A percentile compares a stretch with the other conserved stretches of the same genome.
phyloP scores from a whole-genome alignment of 805 yeast genomes.

The Dipodascopsis uninucleata region DNA sequence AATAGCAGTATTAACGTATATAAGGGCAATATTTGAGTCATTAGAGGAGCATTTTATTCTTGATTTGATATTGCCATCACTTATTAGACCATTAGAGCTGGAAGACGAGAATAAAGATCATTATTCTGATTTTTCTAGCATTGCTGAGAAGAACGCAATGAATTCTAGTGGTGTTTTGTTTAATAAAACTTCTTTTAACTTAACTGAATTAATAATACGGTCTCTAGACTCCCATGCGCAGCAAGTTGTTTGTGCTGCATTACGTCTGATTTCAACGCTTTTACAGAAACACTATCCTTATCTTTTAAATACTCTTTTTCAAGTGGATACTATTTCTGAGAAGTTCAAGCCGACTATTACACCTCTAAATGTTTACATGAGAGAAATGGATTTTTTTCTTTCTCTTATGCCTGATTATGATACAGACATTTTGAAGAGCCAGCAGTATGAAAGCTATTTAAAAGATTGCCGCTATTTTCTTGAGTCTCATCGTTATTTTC shows the following conservation, averaged over 20 bases:
- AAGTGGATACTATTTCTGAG: slow-evolving; percentile 11
- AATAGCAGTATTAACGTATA: slow-evolving; percentile 29
- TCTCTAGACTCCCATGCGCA: slow-evolving; percentile 26
- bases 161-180: slow-evolving; percentile 1
- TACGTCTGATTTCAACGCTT: slow-evolving; percentile 30
- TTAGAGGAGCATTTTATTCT: slow-evolving; percentile 14
- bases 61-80: slow-evolving; percentile 4
- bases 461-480: slow-evolving; percentile 20
- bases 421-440: slow-evolving; percentile 2
- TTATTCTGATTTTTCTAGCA: neutral
- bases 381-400: slow-evolving; percentile 22
- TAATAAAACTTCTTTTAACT: slow-evolving; percentile 12
- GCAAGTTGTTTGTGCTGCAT: slow-evolving; percentile 23
- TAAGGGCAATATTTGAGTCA: slow-evolving; percentile 30
- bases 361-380: slow-evolving; percentile 20
- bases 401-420: slow-evolving; percentile 12
- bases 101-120: neutral
- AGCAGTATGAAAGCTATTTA: slow-evolving; percentile 24
- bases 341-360: slow-evolving; percentile 10
- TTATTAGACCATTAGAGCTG: neutral
- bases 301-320: slow-evolving; percentile 18
- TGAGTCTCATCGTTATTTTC: slow-evolving; percentile 25
- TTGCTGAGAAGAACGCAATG: neutral
- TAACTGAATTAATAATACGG: slow-evolving; percentile 22
- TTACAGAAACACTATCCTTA: slow-evolving; percentile 32